Base-by-base conservation (phyloP, 306 rosid species). In the Vigna nakashimae region DNA sequence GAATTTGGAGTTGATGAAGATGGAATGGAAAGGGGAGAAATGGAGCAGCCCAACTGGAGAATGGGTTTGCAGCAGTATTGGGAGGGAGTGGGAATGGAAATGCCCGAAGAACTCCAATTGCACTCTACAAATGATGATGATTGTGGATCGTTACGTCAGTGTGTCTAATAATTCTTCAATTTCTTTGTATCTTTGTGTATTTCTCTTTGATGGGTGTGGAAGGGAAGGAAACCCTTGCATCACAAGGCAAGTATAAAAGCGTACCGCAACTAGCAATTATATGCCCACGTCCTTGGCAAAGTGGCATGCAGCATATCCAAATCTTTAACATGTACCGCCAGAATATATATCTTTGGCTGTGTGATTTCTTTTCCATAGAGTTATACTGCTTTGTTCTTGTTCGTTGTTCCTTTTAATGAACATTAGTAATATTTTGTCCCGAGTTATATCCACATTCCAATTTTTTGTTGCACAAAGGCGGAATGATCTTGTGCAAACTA, bases 61-160 rank as follows among this genome's bases (percentile, higher is more conserved):
- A 57, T 22, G 34, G 8, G 36, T 24, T 57, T 24, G 64, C 64
- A 55, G 66, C 9, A 28, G 20, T 59, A 59, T 28, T 15, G 42
- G 38, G 38, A 24, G 9, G 43, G 32, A 62, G 46, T 7, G 24
- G 7, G 45, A 20, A 32, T 32, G 68, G 14, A 7, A 62, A 62
- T 32, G 68, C 22, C 5, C 43, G 16, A 62, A 1, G 20, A 7
- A 7, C 16, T 16, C 45, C 68, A 16, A 32, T 12, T 15, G 20
- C 45, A 7, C 67, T 62, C 1, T 62, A 24, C 68, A 62, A 62
- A 62, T 32, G 45, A 62, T 32, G 66, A 58, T 58, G 43, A 30
- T 15, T 30, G 66, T 60, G 42, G 66, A 60, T 60, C 43, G 43
- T 60, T 18, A 62, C 32, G 46, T 62, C 2, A 16, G 36, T 56